Conservation (phyloP, 2,329 filamentous ascomycete genomes). For the Amauroascus niger region DNA sequence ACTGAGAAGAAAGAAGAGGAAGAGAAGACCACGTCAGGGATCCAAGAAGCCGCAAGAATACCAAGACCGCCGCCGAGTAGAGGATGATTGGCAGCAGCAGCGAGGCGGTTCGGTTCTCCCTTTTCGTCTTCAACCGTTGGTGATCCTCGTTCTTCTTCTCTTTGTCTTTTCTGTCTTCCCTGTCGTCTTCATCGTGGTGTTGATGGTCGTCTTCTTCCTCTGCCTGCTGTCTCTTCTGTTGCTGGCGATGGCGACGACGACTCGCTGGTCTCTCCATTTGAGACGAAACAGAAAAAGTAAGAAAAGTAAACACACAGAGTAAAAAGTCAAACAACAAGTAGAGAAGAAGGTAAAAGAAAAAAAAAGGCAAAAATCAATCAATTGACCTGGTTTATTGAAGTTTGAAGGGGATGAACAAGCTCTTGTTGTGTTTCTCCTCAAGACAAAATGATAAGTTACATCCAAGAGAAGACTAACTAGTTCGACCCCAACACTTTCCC, state of each 20-base stretch:
- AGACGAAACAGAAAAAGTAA: background rate
- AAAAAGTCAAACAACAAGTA: too few relatives aligned
- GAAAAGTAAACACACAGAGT: background rate
- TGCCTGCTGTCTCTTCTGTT: background rate
- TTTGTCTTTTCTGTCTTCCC: background rate
- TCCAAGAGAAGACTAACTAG: too few relatives aligned
- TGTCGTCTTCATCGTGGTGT: background rate
- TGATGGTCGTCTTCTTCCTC: background rate
- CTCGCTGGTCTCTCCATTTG: constrained; percentile 11
- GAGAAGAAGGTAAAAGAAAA: too few relatives aligned
- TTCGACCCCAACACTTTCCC: too few relatives aligned
- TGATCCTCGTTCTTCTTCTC: background rate
- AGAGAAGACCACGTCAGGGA: background rate
- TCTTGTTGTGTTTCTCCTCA: too few relatives aligned
- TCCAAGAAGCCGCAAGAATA: background rate
- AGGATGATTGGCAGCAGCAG: background rate
- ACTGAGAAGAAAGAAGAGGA: background rate
- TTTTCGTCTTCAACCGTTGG: background rate
- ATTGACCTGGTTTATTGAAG: too few relatives aligned
- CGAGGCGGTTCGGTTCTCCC: background rate
- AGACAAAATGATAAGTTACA: too few relatives aligned
- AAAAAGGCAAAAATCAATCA: too few relatives aligned
- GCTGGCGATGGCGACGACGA: constrained; percentile 1
- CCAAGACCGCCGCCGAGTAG: background rate
- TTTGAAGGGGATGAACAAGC: too few relatives aligned